Base-by-base conservation (phyloP, 306 rosid genomes). In the Cicer cuneatum region DNA sequence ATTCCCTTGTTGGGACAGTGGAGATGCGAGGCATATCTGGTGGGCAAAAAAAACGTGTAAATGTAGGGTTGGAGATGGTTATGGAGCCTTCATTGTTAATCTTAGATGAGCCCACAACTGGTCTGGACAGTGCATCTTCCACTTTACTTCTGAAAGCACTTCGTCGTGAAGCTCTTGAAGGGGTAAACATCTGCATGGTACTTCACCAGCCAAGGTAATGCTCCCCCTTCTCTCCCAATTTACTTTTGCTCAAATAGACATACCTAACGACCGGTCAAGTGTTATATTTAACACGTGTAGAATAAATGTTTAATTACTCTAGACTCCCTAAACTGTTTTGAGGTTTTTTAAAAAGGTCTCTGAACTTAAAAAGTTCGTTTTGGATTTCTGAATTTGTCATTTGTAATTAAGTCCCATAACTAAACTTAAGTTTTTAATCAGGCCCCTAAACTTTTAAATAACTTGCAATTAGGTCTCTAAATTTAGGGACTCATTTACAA, bases 51-150 rank as follows among this genome's bases (percentile, higher is more conserved):
- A 90, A 90, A 74, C 88, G 96, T 48, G 96, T 90, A 71, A 90
- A 90, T 77, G 96, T 90, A 65, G 96, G 93, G 49, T 42, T 90
- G 79, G 96, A 90, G 84, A 90, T 90, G 96, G 96, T 90, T 76
- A 90, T 90, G 91, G 96, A 90, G 63, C 96, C 96, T 64, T 90
- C 96, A 42, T 85, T 90, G 33, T 77, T 90, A 73, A 88, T 90
- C 79, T 83, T 90, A 76, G 96, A 90, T 79, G 96, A 90, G 77
- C 96, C 96, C 68, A 87, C 96, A 49, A 82, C 93, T 80, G 96
- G 96, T 78, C 66, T 90, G 66, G 96, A 90, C 58, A 90, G 96
- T 75, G 86, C 96, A 33, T 90, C 96, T 78, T 90, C 96, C 45
- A 82, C 82, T 66, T 81, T 90, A 75, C 89, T 90, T 33, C 90